Evolutionary conservation across 352 stramenopile genomes (phyloP).

Genomic region (Saprolegnia parasitica): DNA sequence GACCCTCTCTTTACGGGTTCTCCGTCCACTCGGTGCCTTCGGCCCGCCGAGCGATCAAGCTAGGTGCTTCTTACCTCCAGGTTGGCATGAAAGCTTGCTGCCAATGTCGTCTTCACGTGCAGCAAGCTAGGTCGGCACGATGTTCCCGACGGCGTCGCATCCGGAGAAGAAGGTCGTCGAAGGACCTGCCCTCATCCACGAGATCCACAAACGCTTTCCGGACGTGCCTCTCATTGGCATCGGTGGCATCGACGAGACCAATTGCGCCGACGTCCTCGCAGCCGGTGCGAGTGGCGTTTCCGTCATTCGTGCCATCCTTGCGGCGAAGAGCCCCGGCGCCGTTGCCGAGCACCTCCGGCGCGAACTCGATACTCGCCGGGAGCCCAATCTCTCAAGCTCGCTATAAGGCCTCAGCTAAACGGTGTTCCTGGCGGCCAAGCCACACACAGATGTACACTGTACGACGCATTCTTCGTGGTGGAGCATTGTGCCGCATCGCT

Average conservation of each 20-base stretch:
- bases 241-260: constrained; percentile 38
- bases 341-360: constrained; percentile 29
- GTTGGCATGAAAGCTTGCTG: constrained; percentile 22
- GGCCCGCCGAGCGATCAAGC: constrained; percentile 30
- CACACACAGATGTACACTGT: too few species aligned
- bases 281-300: constrained; percentile 42
- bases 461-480: too few species aligned
- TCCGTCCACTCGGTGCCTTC: constrained; percentile 41
- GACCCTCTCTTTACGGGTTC: constrained; percentile 7
- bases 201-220: constrained; percentile 26
- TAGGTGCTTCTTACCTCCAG: constrained; percentile 44
- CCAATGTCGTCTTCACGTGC: not conserved
- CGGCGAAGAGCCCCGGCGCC: constrained; percentile 28
- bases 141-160: constrained; percentile 48
- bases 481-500: too few species aligned
- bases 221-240: constrained; percentile 37
- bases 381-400: not conserved
- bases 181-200: constrained; percentile 36
- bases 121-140: constrained; percentile 34
- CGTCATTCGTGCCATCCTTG: constrained; percentile 43
- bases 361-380: constrained; percentile 26
- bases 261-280: constrained; percentile 33
- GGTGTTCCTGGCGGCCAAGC: too few species aligned
- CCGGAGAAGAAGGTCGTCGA: constrained; percentile 44
- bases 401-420: too few species aligned